These are phyloP conservation scores for Arctium minus DNA, from an alignment of 129 eudicot species.

Conservation along the genomic window DNA sequence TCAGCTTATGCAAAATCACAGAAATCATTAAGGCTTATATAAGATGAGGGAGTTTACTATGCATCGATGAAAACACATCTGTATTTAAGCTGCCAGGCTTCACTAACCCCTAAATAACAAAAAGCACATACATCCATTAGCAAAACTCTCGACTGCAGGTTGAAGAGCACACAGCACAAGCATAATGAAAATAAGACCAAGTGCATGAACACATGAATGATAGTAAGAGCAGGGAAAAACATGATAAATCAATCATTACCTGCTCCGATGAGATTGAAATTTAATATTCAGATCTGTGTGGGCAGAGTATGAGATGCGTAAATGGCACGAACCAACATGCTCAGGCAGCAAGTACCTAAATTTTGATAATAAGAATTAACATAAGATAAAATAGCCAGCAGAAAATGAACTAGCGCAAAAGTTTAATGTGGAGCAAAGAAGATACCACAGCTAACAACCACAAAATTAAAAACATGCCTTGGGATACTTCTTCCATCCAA, in stretches of 20 bases:
- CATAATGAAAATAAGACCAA: not conserved
- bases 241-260: slow-evolving; percentile 31
- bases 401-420: not conserved
- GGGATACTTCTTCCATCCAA: slow-evolving; percentile 81
- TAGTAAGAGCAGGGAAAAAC: not conserved
- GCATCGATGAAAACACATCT: slow-evolving; percentile 49
- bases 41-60: slow-evolving; percentile 56
- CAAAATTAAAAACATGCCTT: slow-evolving; percentile 34
- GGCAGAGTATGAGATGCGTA: slow-evolving; percentile 69
- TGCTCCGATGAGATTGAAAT: slow-evolving; percentile 78
- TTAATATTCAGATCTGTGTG: slow-evolving; percentile 68
- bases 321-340: slow-evolving; percentile 55
- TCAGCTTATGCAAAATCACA: slow-evolving; percentile 11
- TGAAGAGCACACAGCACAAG: slow-evolving; percentile 15
- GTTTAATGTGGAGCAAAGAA: not conserved
- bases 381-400: not conserved
- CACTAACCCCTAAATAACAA: slow-evolving; percentile 57
- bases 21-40: slow-evolving; percentile 4
- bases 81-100: slow-evolving; percentile 58
- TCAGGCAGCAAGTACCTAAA: slow-evolving; percentile 64
- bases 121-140: slow-evolving; percentile 31
- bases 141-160: slow-evolving; percentile 14
- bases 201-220: slow-evolving; percentile 1
- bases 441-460: slow-evolving; percentile 1
- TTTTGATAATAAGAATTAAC: not conserved